A percentile compares a stretch with the other conserved stretches of the same genome.
Evolutionary conservation across 768 basidiomycete genomes (phyloP).

Genomic region (Lyophyllum shimeji): DNA sequence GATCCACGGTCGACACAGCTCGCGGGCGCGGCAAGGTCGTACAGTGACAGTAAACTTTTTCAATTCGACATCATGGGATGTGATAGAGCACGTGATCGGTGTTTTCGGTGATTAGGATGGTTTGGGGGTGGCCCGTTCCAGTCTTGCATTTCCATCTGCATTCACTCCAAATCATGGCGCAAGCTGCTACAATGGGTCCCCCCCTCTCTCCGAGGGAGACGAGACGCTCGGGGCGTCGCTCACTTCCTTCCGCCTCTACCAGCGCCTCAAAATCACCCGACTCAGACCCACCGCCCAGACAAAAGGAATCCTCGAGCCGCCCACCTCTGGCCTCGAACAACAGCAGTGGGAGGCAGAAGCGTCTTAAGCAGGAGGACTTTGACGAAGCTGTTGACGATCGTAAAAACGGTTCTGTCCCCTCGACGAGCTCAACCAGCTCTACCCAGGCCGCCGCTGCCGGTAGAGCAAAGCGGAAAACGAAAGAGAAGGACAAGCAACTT

Average conservation of each 20-base stretch:
- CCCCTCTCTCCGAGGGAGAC: constrained; percentile 77
- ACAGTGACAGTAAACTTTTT: constrained; percentile 8
- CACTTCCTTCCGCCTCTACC: constrained; percentile 63
- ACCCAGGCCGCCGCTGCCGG: constrained; percentile 26
- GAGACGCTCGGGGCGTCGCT: constrained; percentile 74
- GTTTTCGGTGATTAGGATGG: constrained; percentile 7
- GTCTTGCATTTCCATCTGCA: not conserved
- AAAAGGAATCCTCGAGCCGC: constrained; percentile 43
- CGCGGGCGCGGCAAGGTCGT: too few species aligned
- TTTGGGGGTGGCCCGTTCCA: not conserved
- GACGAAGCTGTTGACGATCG: constrained; percentile 62
- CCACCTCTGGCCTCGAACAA: constrained; percentile 38
- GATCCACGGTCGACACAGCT: not conserved
- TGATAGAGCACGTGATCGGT: constrained; percentile 12
- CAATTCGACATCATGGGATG: constrained; percentile 6
- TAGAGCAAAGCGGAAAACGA: constrained; percentile 61
- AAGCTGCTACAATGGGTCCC: constrained; percentile 71
- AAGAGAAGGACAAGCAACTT: constrained; percentile 53
- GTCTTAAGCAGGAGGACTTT: constrained; percentile 70
- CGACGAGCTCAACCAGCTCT: constrained; percentile 32
- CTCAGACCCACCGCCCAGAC: constrained; percentile 58
- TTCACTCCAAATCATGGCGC: constrained; percentile 48
- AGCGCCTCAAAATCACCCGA: constrained; percentile 75
- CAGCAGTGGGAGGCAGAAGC: constrained; percentile 50
- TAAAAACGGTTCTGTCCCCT: constrained; percentile 40